These are phyloP conservation scores for Wickerhamiella pararugosa DNA, from an alignment of 1,139 yeast species.

Conservation along the genomic window DNA sequence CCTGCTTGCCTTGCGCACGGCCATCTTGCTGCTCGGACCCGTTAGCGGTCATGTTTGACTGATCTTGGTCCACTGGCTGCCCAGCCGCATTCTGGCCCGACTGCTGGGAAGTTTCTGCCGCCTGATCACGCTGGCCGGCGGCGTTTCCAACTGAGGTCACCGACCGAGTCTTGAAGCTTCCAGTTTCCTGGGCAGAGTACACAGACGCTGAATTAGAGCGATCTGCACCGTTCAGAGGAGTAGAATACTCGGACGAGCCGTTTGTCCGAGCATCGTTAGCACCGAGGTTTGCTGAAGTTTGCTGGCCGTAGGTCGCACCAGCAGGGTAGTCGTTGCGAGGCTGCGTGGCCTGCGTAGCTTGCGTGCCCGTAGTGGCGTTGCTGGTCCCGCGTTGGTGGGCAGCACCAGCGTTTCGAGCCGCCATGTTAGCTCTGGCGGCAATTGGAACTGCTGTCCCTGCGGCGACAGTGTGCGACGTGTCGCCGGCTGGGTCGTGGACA, in stretches of 20 bases:
- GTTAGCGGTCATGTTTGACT: background rate
- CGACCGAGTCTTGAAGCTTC: background rate
- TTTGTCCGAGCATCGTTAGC: too few species aligned
- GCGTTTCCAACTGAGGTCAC: background rate
- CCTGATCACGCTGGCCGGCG: background rate
- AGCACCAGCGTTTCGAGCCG: slow-evolving; percentile 18
- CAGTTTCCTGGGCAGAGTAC: background rate
- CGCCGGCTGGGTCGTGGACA: slow-evolving; percentile 18
- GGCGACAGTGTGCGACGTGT: slow-evolving; percentile 13
- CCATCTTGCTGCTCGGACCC: background rate
- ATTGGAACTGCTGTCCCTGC: slow-evolving; percentile 21
- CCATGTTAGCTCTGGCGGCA: slow-evolving; percentile 18
- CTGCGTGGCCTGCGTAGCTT: background rate
- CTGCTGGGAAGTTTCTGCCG: background rate
- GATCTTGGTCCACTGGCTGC: too few species aligned
- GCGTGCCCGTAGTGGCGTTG: background rate
- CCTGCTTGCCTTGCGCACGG: background rate
- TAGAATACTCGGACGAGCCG: background rate
- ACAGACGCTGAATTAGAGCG: too few species aligned
- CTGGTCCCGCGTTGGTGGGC: background rate
- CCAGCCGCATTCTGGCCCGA: background rate
- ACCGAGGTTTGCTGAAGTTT: background rate
- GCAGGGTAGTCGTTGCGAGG: background rate
- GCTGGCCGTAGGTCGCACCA: background rate
- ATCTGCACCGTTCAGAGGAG: background rate